Percentiles rank a stretch among this genome's conserved stretches.
phyloP scores from a whole-genome alignment of 257 asterid species.

The Osmanthus fragrans region DNA sequence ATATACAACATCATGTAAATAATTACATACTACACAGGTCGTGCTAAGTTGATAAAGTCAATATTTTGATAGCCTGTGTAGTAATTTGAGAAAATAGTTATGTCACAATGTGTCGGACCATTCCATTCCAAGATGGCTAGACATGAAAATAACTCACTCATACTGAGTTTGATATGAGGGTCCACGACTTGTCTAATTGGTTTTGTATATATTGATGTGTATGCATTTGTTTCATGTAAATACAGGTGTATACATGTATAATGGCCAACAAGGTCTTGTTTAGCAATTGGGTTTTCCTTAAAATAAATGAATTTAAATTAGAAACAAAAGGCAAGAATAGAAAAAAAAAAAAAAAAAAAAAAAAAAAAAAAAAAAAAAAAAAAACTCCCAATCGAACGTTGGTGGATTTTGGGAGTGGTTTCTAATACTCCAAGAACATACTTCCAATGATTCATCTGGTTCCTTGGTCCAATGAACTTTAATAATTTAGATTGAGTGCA shows the following conservation, averaged over 20 bases:
- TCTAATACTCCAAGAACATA: not conserved
- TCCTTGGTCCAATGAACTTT: not conserved
- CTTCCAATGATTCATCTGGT: slow-evolving; percentile 20
- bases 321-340: slow-evolving; percentile 9
- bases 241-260: slow-evolving; percentile 5
- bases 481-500: slow-evolving; percentile 12
- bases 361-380: slow-evolving; percentile 18
- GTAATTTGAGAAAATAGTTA: too few species aligned
- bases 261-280: slow-evolving; percentile 27
- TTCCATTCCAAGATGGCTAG: too few species aligned
- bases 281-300: slow-evolving; percentile 22
- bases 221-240: not conserved
- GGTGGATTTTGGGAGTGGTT: not conserved
- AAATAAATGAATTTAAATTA: not conserved
- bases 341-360: slow-evolving; percentile 25
- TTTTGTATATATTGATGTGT: too few species aligned
- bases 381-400: not conserved
- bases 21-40: too few species aligned
- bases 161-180: too few species aligned
- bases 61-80: too few species aligned
- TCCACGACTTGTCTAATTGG: too few species aligned
- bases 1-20: not conserved
- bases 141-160: too few species aligned
- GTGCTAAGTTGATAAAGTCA: too few species aligned
- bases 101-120: too few species aligned